Percentiles rank a stretch among this genome's conserved stretches.
phyloP scores from a whole-genome alignment of 2,329 filamentous ascomycete genomes.

The Xenosphaeropsis pyriputrescens region DNA sequence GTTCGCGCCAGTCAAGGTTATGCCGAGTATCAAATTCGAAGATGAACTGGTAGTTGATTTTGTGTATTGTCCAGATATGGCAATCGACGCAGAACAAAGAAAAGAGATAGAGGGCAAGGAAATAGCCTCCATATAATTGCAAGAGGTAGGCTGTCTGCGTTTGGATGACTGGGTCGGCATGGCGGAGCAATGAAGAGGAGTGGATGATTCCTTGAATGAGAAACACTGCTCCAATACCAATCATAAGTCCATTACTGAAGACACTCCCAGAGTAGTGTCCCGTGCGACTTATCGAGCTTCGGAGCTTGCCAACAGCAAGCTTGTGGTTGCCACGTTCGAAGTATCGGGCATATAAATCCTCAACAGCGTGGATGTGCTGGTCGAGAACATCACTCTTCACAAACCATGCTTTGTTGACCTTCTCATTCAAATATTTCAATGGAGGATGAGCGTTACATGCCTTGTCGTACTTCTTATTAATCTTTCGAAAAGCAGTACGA shows the following conservation, averaged over 20 bases:
- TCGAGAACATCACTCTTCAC: constrained; percentile 81
- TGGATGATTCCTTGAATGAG: constrained; percentile 50
- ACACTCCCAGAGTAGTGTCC: constrained; percentile 39
- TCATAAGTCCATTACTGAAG: constrained; percentile 48
- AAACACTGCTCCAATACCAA: constrained; percentile 55
- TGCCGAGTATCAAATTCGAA: constrained; percentile 90
- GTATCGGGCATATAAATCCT: constrained; percentile 88
- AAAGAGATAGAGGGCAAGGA: constrained; percentile 68
- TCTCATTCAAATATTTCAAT: constrained; percentile 75
- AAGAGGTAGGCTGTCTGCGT: constrained; percentile 53
- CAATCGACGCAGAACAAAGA: constrained; percentile 78
- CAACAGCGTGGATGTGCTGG: constrained; percentile 61
- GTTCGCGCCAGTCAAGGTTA: constrained; percentile 77
- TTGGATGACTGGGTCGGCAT: constrained; percentile 30
- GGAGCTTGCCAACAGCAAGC: constrained; percentile 74
- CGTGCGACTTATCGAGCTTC: constrained; percentile 49
- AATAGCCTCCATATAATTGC: constrained; percentile 89
- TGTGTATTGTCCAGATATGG: constrained; percentile 65
- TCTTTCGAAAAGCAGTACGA: constrained; percentile 85
- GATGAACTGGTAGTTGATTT: constrained; percentile 92
- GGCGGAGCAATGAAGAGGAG: constrained; percentile 34
- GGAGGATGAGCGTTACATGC: constrained; percentile 63
- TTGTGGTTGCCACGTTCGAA: constrained; percentile 93
- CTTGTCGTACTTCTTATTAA: constrained; percentile 99
- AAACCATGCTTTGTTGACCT: constrained; percentile 82